These are phyloP conservation scores for Blastobotrys attinorum DNA, from an alignment of 805 yeast genomes.

Conservation along the genomic window DNA sequence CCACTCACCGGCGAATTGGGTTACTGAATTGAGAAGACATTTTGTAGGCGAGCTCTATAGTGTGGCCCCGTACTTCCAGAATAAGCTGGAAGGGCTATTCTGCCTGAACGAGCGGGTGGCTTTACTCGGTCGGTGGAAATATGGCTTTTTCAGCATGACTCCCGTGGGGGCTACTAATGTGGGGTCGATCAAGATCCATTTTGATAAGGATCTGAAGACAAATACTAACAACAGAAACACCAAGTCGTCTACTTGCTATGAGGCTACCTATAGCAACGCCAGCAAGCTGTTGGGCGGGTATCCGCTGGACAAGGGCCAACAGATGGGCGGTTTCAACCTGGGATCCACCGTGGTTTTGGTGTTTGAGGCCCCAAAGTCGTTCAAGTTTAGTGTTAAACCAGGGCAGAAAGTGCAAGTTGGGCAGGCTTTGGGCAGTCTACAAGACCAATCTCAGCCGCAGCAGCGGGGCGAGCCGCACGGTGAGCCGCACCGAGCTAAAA, in stretches of 20 bases:
- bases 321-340: constrained; percentile 93
- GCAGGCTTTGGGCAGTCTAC: constrained; percentile 33
- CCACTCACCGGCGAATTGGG: constrained; percentile 97
- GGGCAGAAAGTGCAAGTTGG: constrained; percentile 87
- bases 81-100: constrained; percentile 75
- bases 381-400: constrained; percentile 56
- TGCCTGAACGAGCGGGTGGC: constrained; percentile 94
- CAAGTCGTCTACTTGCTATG: constrained; percentile 77
- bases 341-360: constrained; percentile 97
- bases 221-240: constrained; percentile 41
- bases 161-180: constrained; percentile 99
- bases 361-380: constrained; percentile 86
- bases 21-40: constrained; percentile 84
- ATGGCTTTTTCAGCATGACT: constrained; percentile 97
- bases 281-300: constrained; percentile 71
- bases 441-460: too few relatives aligned
- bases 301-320: constrained; percentile 86
- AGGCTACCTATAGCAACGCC: constrained; percentile 84
- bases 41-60: constrained; percentile 92
- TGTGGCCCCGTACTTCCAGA: constrained; percentile 95
- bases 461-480: too few relatives aligned
- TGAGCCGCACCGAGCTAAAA: too few relatives aligned
- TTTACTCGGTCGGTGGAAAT: constrained; percentile 87
- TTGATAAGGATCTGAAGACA: constrained; percentile 84
- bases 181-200: constrained; percentile 86